Conservation (phyloP, 2,329 filamentous ascomycete species). For the Thermothelomyces thermophilus region DNA sequence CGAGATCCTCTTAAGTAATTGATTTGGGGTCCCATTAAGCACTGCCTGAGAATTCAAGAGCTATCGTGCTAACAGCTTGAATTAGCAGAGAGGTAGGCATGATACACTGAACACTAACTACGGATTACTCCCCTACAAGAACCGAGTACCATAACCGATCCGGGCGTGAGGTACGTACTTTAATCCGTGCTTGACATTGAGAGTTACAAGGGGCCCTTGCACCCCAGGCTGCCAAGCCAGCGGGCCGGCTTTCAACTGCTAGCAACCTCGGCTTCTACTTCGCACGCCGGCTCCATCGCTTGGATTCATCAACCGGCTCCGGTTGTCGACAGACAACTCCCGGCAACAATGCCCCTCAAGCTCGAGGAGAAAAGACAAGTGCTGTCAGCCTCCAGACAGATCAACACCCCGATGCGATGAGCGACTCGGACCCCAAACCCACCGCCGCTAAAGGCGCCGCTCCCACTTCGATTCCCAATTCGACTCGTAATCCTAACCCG, state of each 20-base stretch:
- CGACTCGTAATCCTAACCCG: neutral
- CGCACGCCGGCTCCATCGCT: neutral
- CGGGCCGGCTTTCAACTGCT: slow-evolving; percentile 15
- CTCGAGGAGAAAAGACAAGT: neutral
- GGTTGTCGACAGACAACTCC: neutral
- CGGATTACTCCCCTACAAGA: too few relatives aligned
- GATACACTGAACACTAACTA: too few relatives aligned
- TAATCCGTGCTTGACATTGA: too few relatives aligned
- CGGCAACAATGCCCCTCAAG: slow-evolving; percentile 5
- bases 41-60: too few relatives aligned
- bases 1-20: too few relatives aligned
- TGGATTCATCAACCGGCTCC: neutral
- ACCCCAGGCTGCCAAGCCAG: neutral
- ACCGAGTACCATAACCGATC: too few relatives aligned
- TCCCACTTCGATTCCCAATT: neutral
- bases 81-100: too few relatives aligned
- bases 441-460: neutral
- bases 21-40: too few relatives aligned
- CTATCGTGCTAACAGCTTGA: too few relatives aligned
- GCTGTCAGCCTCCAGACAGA: neutral
- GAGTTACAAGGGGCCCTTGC: neutral
- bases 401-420: slow-evolving; percentile 13
- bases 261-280: slow-evolving; percentile 18
- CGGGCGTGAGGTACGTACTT: too few relatives aligned
- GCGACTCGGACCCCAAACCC: slow-evolving; percentile 9